A percentile compares a stretch with the other conserved stretches of the same genome.
Conservation (phyloP, 768 basidiomycete species). For the Leccinum pellstonianum region DNA sequence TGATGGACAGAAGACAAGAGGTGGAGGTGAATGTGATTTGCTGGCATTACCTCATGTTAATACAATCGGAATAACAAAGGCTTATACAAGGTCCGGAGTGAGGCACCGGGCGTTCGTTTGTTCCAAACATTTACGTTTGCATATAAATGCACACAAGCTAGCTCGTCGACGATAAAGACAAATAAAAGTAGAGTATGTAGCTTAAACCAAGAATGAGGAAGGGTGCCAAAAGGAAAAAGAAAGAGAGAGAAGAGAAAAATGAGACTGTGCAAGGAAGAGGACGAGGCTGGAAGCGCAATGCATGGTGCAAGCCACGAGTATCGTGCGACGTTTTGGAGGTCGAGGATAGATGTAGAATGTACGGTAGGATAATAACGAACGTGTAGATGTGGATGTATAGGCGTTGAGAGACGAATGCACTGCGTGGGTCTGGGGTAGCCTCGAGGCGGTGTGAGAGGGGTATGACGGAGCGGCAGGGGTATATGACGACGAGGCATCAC, state of each 20-base stretch:
- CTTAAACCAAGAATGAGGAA: conserved; percentile 24
- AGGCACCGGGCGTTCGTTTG: neutral
- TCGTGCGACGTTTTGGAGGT: conserved; percentile 29
- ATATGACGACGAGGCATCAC: conserved; percentile 44
- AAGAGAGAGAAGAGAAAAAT: conserved; percentile 2
- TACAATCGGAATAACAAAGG: conserved; percentile 9
- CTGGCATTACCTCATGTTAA: conserved; percentile 21
- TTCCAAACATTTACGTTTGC: conserved; percentile 32
- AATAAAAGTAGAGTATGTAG: conserved; percentile 33
- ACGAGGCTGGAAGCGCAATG: conserved; percentile 15
- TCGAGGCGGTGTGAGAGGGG: conserved; percentile 21
- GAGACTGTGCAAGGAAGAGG: conserved; percentile 9
- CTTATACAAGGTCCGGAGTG: conserved; percentile 2
- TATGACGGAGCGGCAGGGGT: conserved; percentile 35
- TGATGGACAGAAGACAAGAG: neutral
- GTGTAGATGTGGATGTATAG: conserved; percentile 23
- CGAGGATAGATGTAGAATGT: conserved; percentile 20
- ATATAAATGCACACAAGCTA: conserved; percentile 24
- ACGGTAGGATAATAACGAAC: conserved; percentile 31
- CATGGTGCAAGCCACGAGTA: conserved; percentile 28
- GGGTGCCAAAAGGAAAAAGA: neutral
- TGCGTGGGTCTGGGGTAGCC: conserved; percentile 13
- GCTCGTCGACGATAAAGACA: conserved; percentile 33
- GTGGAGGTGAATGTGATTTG: neutral
- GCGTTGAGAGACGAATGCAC: conserved; percentile 21